Evolutionary conservation across 2,329 filamentous ascomycete genomes (phyloP).

Genomic region (Ceratocystis harringtonii): DNA sequence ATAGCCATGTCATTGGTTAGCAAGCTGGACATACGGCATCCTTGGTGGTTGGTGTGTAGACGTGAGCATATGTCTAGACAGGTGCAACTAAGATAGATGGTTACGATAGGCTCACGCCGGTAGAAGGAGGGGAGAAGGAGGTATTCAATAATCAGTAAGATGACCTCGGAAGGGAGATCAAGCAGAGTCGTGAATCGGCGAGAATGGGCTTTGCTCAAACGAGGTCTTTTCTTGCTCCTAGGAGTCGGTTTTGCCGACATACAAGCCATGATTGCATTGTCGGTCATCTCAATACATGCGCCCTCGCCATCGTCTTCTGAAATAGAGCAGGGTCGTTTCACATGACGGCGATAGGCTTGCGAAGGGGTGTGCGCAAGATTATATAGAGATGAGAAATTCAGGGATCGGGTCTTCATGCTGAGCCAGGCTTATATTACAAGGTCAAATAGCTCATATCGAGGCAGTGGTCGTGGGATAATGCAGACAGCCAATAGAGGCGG

Average conservation of each 20-base stretch:
- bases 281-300: neutral
- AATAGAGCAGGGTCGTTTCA: neutral
- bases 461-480: too few relatives aligned
- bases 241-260: neutral
- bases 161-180: conserved; percentile 11
- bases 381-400: neutral
- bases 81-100: conserved; percentile 24
- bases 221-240: neutral
- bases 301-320: neutral
- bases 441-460: too few relatives aligned
- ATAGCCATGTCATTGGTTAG: conserved; percentile 22
- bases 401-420: neutral
- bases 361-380: neutral
- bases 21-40: conserved; percentile 23
- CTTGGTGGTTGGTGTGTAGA: conserved; percentile 23
- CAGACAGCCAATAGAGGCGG: too few relatives aligned
- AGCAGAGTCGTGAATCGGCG: neutral
- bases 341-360: neutral
- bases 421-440: too few relatives aligned
- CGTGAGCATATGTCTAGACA: conserved; percentile 22
- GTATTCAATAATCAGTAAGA: conserved; percentile 13
- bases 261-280: neutral
- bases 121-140: neutral
- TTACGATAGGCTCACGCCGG: conserved; percentile 23
- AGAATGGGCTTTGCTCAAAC: neutral